Evolutionary conservation across 2,329 filamentous ascomycete species (phyloP).

Genomic region (Aspergillus pseudotamarii): DNA sequence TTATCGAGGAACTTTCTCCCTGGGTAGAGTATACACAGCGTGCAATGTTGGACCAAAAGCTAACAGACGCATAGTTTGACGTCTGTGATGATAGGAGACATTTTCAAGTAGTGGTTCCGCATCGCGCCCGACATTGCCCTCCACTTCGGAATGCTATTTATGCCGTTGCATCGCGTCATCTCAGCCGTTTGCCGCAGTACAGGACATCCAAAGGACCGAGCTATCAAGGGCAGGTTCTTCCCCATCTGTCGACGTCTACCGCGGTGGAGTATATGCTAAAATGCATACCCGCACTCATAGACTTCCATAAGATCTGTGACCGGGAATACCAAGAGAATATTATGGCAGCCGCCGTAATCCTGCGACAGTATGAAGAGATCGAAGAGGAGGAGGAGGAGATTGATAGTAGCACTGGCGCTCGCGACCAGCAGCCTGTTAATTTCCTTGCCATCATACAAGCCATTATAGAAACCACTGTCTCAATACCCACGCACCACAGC

Average conservation of each 20-base stretch:
- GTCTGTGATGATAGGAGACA: conserved; percentile 25
- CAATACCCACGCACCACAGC: conserved; percentile 18
- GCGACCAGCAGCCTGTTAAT: conserved; percentile 18
- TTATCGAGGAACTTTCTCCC: conserved; percentile 30
- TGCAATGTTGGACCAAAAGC: neutral
- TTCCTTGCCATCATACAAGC: conserved; percentile 28
- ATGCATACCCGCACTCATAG: conserved; percentile 25
- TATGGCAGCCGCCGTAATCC: conserved; percentile 29
- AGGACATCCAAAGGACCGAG: conserved; percentile 17
- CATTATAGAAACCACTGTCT: conserved; percentile 26
- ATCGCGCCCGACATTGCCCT: conserved; percentile 20
- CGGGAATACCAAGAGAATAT: conserved; percentile 26
- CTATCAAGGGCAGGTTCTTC: conserved; percentile 20
- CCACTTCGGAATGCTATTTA: conserved; percentile 27
- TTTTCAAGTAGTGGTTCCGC: conserved; percentile 24
- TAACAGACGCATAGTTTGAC: conserved; percentile 22
- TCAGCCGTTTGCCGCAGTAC: conserved; percentile 25
- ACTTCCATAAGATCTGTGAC: conserved; percentile 21
- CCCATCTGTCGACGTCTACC: conserved; percentile 17
- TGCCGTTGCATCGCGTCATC: conserved; percentile 27
- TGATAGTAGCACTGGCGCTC: conserved; percentile 21
- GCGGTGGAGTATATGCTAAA: conserved; percentile 27
- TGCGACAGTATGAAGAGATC: conserved; percentile 30
- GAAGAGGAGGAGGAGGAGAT: conserved; percentile 33
- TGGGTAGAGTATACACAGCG: conserved; percentile 18